Percentiles rank a stretch among this genome's conserved stretches.
These are phyloP conservation scores for Theileria sp. DNA, from an alignment of 169 alveolate species.

Conservation along the genomic window DNA sequence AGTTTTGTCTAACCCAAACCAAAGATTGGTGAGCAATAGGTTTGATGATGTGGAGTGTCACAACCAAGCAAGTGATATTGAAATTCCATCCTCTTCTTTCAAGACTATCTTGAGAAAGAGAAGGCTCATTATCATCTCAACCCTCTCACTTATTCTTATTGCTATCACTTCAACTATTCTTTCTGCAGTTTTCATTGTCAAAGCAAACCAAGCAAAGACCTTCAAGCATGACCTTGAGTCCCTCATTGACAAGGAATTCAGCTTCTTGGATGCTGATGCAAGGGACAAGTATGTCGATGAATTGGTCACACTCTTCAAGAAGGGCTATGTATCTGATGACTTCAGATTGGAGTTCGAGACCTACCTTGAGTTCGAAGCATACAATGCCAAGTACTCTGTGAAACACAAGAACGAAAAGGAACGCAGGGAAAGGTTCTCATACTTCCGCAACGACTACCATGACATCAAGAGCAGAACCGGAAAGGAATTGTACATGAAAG, in stretches of 20 bases:
- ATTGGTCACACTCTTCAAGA: constrained; percentile 20
- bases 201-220: constrained; percentile 21
- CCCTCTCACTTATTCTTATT: constrained; percentile 7
- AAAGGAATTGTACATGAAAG: constrained; percentile 43
- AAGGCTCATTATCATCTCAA: constrained; percentile 4
- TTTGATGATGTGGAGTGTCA: constrained; percentile 30
- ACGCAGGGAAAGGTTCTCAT: constrained; percentile 31
- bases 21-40: constrained; percentile 25
- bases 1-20: constrained; percentile 29
- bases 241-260: constrained; percentile 17
- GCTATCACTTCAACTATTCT: constrained; percentile 18
- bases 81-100: constrained; percentile 20
- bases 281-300: constrained; percentile 15
- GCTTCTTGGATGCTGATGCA: constrained; percentile 4
- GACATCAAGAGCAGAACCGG: constrained; percentile 19
- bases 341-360: constrained; percentile 17
- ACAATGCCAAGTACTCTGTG: constrained; percentile 19
- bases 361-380: constrained; percentile 29
- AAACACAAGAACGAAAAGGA: constrained; percentile 21
- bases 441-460: constrained; percentile 28
- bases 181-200: constrained; percentile 20
- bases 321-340: constrained; percentile 27
- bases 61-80: constrained; percentile 14
- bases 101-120: constrained; percentile 18
- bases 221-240: constrained; percentile 11